Base-by-base conservation (phyloP, 257 asterid genomes). In the Solanum boliviense region DNA sequence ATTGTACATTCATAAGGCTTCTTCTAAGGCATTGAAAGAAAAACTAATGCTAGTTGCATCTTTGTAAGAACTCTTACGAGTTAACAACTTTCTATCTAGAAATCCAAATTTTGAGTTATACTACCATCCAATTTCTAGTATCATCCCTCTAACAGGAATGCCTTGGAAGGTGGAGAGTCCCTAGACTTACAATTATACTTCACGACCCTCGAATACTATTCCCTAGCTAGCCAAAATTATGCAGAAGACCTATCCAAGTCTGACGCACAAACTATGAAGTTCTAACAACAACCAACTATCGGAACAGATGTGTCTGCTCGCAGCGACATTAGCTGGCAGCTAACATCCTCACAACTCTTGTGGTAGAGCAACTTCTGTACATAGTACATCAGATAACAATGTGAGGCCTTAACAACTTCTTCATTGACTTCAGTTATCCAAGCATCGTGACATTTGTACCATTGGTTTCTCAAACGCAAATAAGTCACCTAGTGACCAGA, bases 371-470 rank as follows among this genome's bases (percentile, higher is more conserved):
- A 95, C 85, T 95, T 94, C 89, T 96, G 97, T 90, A 96, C 98
- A 78, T 96, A 95, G 88, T 94, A 93, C 92, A 95, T 93, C 97
- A 96, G 92, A 88, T 96, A 96, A 3, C 97, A 96, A 88, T 96
- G 98, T 29, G 96, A 95, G 21, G 96, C 92, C 92, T 98, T 91
- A 38, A 96, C 95, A 52, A 92, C 85, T 68, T 89, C 92, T 65
- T 94, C 98, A 71, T 92, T 89, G 41, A 96, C 98, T 83, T 81
- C 92, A 86, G 95, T 95, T 82, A 95, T 92, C 99, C 99, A 95
- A 1, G 98, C 96, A 86, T 96, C 98, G 34, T 95, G 97, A 82
- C 98, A 96, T 89, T 96, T 96, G 91, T 92, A 95, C 98, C 98
- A 96, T 31, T 92, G 92, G 83, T 94, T 91, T 73, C 93, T 88